A percentile compares a stretch with the other conserved stretches of the same genome.
Conservation (phyloP, 2,329 filamentous ascomycete genomes). For the Hymenoscyphus scutula region DNA sequence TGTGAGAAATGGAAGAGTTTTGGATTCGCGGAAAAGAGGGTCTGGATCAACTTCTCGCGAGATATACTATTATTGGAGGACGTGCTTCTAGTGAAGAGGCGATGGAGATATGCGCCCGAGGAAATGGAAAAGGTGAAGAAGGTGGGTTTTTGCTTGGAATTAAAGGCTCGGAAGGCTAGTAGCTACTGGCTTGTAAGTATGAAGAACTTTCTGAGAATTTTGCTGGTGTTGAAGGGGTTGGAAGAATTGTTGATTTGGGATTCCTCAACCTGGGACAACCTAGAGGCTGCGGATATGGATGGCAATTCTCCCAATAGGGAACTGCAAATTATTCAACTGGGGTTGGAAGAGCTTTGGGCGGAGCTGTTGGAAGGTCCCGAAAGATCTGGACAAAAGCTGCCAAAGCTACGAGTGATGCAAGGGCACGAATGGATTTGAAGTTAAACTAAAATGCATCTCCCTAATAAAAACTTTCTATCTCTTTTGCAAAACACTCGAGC, state of each 20-base stretch:
- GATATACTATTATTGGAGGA: constrained; percentile 1
- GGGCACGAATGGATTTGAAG: neutral
- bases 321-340: neutral
- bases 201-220: neutral
- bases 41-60: constrained; percentile 10
- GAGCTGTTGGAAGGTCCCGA: neutral
- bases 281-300: neutral
- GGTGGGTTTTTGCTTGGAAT: neutral
- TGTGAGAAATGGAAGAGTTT: neutral
- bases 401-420: neutral
- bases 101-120: neutral
- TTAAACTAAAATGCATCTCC: neutral
- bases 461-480: constrained; percentile 6
- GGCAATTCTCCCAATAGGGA: neutral
- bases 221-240: neutral
- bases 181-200: neutral
- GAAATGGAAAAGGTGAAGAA: neutral
- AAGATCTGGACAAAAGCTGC: neutral
- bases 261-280: neutral
- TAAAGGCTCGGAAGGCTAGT: neutral
- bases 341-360: neutral
- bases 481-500: neutral
- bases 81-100: neutral
- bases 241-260: neutral
- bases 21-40: constrained; percentile 4